Evolutionary conservation across 2,329 filamentous ascomycete species (phyloP), one percentile per base, ranked within the genome.

Genomic region (Bipolaris cookei): DNA sequence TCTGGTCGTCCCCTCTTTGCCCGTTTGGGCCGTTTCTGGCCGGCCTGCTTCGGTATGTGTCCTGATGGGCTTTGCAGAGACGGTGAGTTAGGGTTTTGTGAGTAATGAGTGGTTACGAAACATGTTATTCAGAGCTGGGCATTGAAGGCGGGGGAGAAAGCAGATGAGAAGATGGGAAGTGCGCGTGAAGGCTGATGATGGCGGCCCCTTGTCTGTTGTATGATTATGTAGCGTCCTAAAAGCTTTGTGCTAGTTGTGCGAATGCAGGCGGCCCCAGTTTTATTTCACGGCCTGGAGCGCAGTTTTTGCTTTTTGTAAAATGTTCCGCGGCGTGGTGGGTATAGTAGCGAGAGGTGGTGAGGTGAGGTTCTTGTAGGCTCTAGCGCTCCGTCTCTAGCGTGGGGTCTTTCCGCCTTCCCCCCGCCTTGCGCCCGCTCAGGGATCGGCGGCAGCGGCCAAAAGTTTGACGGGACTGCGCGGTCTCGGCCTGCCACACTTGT

Each of bases 191-290:
- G 59, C 54, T 71, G 64, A 70, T 59, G 65, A 68, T 59, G 70
- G 70, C 57, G 71, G 71, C 58, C 62, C 60, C 51, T 68, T 71
- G 71, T 74, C 62, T 39, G 62, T 66, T 76, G 72, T 76, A 75
- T 73, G 66, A 75, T 71, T 75, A 76, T 69, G 67, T 73, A 74
- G 66, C 66, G 58, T 64, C 60, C 56, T 35, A 65, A 67, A 68
- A 67, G 60, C 62, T 61, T 58, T 58, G 52, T 62, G 65, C 55
- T 69, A 66, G 58, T 68, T 63, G 54, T 52, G 13, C 30, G 51
- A 69, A 68, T 67, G 66, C 64, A 69, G 66, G 67, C 53, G 66
- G 64, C 62, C 60, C 63, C 59, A 59, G 21, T 60, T 43, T 60
- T 39, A 38, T 63, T 59, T 54, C 52, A 42, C 47, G 46, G 45